Evolutionary conservation across 768 basidiomycete species (phyloP).

Genomic region (Suillus subalutaceus): DNA sequence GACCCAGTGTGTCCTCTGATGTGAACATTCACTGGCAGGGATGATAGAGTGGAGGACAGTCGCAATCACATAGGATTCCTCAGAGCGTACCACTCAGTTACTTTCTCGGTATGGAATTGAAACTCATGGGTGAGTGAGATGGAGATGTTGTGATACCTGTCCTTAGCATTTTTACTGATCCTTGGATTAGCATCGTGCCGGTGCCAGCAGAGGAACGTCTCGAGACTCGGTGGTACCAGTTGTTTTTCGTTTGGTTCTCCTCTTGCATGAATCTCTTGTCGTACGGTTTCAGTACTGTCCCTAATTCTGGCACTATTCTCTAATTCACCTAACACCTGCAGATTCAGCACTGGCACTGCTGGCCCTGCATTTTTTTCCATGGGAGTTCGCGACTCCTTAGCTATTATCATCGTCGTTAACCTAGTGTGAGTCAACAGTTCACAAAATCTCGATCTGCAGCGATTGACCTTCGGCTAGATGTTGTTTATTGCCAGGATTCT

Average conservation of each 20-base stretch:
- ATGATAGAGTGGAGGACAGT: constrained; percentile 24
- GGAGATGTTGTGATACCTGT: neutral
- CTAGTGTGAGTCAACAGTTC: neutral
- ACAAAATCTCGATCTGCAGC: neutral
- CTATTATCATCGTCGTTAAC: neutral
- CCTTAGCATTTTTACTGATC: neutral
- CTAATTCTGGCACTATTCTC: neutral
- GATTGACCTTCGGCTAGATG: neutral
- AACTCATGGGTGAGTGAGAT: neutral
- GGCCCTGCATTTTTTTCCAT: neutral
- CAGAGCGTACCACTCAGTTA: neutral
- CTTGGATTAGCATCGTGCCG: neutral
- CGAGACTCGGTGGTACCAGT: neutral
- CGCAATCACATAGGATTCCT: neutral
- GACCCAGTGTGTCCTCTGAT: neutral
- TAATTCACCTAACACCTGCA: neutral
- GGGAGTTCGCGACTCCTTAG: neutral
- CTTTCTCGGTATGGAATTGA: neutral
- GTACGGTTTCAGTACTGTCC: neutral
- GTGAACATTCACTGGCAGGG: neutral
- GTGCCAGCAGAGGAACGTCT: neutral
- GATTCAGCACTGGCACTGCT: neutral
- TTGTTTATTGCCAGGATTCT: neutral
- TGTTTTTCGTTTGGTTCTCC: neutral
- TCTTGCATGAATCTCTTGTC: neutral